A percentile compares a stretch with the other conserved stretches of the same genome.
These are phyloP conservation scores for Sambucus nigra DNA, from an alignment of 129 eudicot genomes.

Conservation along the genomic window DNA sequence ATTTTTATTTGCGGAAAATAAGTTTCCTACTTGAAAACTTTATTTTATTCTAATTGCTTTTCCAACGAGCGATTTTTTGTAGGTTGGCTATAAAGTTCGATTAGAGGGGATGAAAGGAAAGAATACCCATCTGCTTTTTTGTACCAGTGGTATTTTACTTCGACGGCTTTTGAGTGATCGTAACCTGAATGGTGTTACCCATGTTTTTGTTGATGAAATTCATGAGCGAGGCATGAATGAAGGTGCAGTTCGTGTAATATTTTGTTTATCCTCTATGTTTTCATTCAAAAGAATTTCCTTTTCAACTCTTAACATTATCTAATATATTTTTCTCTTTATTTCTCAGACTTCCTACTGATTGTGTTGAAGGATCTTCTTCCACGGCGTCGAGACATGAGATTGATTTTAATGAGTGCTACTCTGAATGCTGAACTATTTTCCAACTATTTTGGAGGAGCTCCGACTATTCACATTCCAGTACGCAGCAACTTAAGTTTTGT, in stretches of 20 bases:
- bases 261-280: constrained; percentile 5
- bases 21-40: constrained; percentile 7
- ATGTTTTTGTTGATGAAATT: constrained; percentile 97
- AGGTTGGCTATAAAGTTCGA: constrained; percentile 98
- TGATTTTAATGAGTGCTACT: constrained; percentile 98
- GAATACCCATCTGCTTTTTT: constrained; percentile 91
- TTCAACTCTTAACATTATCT: constrained; percentile 5
- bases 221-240: constrained; percentile 99
- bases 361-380: constrained; percentile 97
- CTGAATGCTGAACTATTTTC: constrained; percentile 93
- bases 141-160: constrained; percentile 98
- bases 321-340: constrained; percentile 11
- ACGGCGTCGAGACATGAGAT: constrained; percentile 81
- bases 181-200: constrained; percentile 85
- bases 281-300: neutral
- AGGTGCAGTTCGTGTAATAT: constrained; percentile 35
- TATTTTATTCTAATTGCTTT: constrained; percentile 18
- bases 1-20: neutral
- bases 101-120: constrained; percentile 97
- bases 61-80: constrained; percentile 15
- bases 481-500: constrained; percentile 20
- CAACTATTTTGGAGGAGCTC: constrained; percentile 80
- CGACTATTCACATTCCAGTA: constrained; percentile 93
- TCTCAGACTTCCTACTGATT: constrained; percentile 84
- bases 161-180: constrained; percentile 87